phyloP scores from a whole-genome alignment of 176 grass and related monocot genomes.

The Pharus latifolius region DNA sequence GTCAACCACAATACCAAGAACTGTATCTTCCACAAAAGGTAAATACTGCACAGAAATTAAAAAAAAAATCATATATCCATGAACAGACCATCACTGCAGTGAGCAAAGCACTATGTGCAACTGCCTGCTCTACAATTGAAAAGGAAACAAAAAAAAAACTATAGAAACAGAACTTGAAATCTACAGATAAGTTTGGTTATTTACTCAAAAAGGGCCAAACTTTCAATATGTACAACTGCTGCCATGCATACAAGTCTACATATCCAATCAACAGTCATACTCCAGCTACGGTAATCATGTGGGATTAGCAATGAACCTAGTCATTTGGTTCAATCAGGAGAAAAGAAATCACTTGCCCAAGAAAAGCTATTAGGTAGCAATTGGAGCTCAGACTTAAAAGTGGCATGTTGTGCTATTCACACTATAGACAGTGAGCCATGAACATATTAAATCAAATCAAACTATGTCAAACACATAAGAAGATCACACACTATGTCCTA shows the following conservation, averaged over 20 bases:
- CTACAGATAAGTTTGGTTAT: background rate
- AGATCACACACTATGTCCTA: background rate
- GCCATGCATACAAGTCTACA: background rate
- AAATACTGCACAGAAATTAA: conserved; percentile 50
- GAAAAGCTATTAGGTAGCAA: background rate
- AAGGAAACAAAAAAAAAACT: background rate
- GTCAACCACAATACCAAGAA: conserved; percentile 84
- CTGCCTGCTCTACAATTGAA: background rate
- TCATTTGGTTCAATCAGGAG: background rate
- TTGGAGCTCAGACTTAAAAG: no score
- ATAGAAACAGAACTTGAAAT: background rate
- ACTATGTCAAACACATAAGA: background rate
- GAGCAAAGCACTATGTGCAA: background rate
- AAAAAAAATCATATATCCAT: conserved; percentile 9
- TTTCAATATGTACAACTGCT: background rate
- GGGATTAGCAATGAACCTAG: background rate
- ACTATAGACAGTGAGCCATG: background rate
- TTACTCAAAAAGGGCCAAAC: background rate
- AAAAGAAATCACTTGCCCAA: background rate
- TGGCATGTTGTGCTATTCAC: background rate
- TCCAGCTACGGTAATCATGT: background rate
- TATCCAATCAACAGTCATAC: background rate
- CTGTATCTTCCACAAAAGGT: conserved; percentile 54
- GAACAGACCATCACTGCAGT: background rate
- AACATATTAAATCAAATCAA: background rate